Conservation (phyloP, 768 basidiomycete genomes). For the Tricholoma terreum region DNA sequence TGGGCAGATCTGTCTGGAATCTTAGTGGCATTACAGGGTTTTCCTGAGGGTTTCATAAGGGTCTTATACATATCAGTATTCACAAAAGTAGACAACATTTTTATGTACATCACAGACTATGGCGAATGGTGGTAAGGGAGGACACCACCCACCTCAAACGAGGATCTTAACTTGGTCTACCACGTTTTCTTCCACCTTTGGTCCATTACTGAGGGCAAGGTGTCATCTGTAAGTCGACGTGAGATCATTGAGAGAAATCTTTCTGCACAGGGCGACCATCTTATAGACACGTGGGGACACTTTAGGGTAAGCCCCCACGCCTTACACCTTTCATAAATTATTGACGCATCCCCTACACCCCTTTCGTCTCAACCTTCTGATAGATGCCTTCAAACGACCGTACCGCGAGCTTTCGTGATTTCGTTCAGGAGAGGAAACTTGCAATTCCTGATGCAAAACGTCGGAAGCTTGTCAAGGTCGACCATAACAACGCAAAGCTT, state of each 20-base stretch:
- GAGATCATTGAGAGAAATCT: neutral
- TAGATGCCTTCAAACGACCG: slow-evolving; percentile 58
- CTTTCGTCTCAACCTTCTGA: neutral
- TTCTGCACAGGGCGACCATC: neutral
- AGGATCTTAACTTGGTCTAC: slow-evolving; percentile 43
- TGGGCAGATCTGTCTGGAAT: neutral
- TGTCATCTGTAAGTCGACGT: neutral
- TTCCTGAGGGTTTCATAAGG: neutral
- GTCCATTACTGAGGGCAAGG: neutral
- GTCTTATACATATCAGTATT: too few relatives aligned
- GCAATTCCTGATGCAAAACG: slow-evolving; percentile 45
- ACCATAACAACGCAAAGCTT: slow-evolving; percentile 31
- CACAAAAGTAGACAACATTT: neutral
- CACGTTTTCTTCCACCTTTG: slow-evolving; percentile 7
- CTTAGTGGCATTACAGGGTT: neutral
- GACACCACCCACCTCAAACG: slow-evolving; percentile 73
- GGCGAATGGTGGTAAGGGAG: slow-evolving; percentile 51
- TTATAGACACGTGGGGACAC: neutral
- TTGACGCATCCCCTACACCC: neutral
- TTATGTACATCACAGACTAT: slow-evolving; percentile 48
- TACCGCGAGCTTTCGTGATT: slow-evolving; percentile 58
- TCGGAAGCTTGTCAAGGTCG: slow-evolving; percentile 39
- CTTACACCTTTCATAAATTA: neutral
- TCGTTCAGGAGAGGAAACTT: slow-evolving; percentile 46
- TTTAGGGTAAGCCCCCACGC: neutral